Percentiles rank a stretch among this genome's conserved stretches.
Conservation (phyloP, 306 rosid genomes). For the Parietaria judaica region DNA sequence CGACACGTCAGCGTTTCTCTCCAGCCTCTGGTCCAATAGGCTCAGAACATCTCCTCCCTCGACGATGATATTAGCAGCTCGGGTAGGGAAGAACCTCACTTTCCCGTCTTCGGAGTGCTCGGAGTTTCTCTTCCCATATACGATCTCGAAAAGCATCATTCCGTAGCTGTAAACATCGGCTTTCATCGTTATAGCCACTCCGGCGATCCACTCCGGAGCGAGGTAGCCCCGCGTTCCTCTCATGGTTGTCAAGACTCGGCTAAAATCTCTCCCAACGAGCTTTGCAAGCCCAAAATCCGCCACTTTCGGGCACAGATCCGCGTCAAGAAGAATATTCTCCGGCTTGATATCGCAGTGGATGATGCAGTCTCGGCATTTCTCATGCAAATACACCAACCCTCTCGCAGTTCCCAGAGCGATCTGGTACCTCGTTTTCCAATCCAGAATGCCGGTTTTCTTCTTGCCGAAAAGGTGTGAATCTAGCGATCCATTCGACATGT, state of each 20-base stretch:
- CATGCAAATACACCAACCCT: slow-evolving; percentile 38
- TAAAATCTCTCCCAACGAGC: slow-evolving; percentile 31
- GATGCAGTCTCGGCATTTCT: slow-evolving; percentile 39
- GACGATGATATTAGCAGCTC: slow-evolving; percentile 21
- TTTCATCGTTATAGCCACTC: slow-evolving; percentile 34
- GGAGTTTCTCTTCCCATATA: slow-evolving; percentile 36
- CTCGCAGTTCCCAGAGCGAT: slow-evolving; percentile 33
- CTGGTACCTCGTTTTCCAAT: slow-evolving; percentile 30
- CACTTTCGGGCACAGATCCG: slow-evolving; percentile 24
- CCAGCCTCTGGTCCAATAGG: slow-evolving; percentile 22
- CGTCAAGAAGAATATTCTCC: slow-evolving; percentile 37
- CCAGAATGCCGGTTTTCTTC: slow-evolving; percentile 8
- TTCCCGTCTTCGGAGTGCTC: slow-evolving; percentile 21
- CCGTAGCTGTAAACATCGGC: slow-evolving; percentile 41
- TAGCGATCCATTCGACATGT: slow-evolving; percentile 36
- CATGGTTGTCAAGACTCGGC: slow-evolving; percentile 35
- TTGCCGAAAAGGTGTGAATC: slow-evolving; percentile 23
- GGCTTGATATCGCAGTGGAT: slow-evolving; percentile 45
- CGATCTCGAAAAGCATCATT: slow-evolving; percentile 31
- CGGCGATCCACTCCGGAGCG: slow-evolving; percentile 46
- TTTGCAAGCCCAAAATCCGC: slow-evolving; percentile 46
- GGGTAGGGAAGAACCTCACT: slow-evolving; percentile 24
- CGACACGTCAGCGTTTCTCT: slow-evolving; percentile 16
- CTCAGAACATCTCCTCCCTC: slow-evolving; percentile 16
- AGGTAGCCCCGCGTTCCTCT: slow-evolving; percentile 47